A percentile compares a stretch with the other conserved stretches of the same genome.
phyloP scores from a whole-genome alignment of 352 stramenopile species.

The Globisporangium heterothallicum region DNA sequence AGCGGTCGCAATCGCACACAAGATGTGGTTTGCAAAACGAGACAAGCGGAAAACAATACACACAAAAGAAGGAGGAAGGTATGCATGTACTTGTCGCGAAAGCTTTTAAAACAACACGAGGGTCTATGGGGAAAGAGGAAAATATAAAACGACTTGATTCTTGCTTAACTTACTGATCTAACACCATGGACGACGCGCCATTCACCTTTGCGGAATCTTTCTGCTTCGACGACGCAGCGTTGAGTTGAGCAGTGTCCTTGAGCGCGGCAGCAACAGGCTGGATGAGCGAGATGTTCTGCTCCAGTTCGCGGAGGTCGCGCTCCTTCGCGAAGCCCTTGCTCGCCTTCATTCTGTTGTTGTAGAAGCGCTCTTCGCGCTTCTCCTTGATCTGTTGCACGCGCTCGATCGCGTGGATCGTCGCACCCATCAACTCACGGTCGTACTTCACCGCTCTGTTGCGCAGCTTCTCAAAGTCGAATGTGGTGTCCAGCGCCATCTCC shows the following conservation, averaged over 20 bases:
- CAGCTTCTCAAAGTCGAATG: constrained; percentile 99
- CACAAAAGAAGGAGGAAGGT: neutral
- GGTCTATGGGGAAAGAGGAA: neutral
- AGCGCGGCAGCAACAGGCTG: constrained; percentile 61
- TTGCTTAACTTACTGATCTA: constrained; percentile 78
- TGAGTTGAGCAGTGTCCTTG: constrained; percentile 79
- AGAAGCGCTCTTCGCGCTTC: constrained; percentile 95
- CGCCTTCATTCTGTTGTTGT: constrained; percentile 96
- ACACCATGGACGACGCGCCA: constrained; percentile 69
- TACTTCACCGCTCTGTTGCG: constrained; percentile 99
- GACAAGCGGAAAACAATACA: neutral
- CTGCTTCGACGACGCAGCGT: constrained; percentile 49
- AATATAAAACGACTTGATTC: constrained; percentile 24
- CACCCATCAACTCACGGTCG: constrained; percentile 97
- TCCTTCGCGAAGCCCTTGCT: constrained; percentile 75
- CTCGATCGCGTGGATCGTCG: constrained; percentile 98
- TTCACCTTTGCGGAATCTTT: constrained; percentile 55
- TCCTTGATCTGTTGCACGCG: constrained; percentile 97
- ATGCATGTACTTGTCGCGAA: neutral
- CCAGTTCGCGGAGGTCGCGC: constrained; percentile 75
- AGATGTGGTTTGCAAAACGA: too few species aligned
- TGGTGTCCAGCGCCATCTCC: constrained; percentile 99
- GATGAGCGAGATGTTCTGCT: constrained; percentile 85
- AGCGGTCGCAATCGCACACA: too few species aligned
- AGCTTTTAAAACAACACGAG: neutral